Base-by-base conservation (phyloP, 768 basidiomycete genomes). In the Astraeus odoratus region DNA sequence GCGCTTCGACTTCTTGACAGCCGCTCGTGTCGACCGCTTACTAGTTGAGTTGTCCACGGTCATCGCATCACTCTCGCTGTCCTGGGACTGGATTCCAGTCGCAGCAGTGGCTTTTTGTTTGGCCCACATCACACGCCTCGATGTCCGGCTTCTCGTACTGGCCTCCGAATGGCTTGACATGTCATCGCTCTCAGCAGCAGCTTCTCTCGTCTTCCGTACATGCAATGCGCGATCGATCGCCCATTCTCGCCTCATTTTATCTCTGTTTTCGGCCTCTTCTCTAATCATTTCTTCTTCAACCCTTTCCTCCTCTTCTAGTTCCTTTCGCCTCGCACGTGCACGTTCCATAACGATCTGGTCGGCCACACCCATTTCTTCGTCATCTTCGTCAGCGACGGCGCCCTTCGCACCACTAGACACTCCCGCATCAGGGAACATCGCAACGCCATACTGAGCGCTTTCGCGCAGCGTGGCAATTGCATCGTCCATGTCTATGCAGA, bases 401-500 rank as follows among this genome's bases (percentile, higher is more conserved):
- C 46, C 55, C 33, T 53, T 56, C 37, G 27, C 12, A 12, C 44
- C 50, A 20, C 56, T 57, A 35, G 51, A 57, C 16, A 59, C 60
- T n/a, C 59, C 51, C 8, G 71, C 66, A 24, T 68, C 73, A 0
- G 88, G 86, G 60, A 91, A 94, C 81, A 87, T 86, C 5, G 83
- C 81, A 7, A 83, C 81, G 0, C 93, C 93, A 57, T 91, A 96
- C 27, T 77, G 76, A 1, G 83, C 75, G 48, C 91, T 94, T 37
- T 87, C 82, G 23, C 79, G 73, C 39, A 93, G 61, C 5, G 87
- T 77, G 18, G 64, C 56, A 9, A 84, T 55, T 0, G 86, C 89
- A 0, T 61, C 55, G 3, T 69, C 62, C 3, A 70, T 71, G 33
- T 63, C 55, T 9, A 82, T 63, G 1, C 57, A 48, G 55, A 75